Evolutionary conservation across 1,139 yeast species (phyloP).

Genomic region (Yamadazyma atmosphaerica): DNA sequence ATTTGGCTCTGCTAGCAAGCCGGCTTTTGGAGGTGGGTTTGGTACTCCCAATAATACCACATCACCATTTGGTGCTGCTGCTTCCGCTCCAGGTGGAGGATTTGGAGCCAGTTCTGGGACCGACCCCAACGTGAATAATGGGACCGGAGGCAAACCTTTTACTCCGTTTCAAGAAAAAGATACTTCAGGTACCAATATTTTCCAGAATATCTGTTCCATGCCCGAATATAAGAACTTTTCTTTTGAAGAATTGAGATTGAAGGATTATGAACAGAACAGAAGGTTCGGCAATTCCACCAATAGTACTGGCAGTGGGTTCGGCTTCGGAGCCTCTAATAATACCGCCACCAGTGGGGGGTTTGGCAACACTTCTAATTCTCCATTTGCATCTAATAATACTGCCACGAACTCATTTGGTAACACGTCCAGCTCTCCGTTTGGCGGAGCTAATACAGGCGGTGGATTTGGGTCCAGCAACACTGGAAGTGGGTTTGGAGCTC

Average conservation of each 20-base stretch:
- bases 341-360: constrained; percentile 17
- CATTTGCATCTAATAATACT: constrained; percentile 3
- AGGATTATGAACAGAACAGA: constrained; percentile 81
- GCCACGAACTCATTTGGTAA: neutral
- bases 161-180: constrained; percentile 74
- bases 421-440: constrained; percentile 1
- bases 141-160: constrained; percentile 73
- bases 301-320: constrained; percentile 43
- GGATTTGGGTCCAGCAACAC: constrained; percentile 16
- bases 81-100: constrained; percentile 16
- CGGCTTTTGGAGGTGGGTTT: constrained; percentile 26
- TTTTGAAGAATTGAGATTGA: constrained; percentile 83
- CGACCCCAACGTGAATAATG: constrained; percentile 51
- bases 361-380: constrained; percentile 14
- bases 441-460: constrained; percentile 11
- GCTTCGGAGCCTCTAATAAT: constrained; percentile 21
- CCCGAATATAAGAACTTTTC: constrained; percentile 84
- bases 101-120: constrained; percentile 27
- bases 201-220: constrained; percentile 81
- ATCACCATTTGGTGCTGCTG: constrained; percentile 23
- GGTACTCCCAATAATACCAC: constrained; percentile 22
- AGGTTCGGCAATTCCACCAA: constrained; percentile 49
- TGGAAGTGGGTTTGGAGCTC: constrained; percentile 13
- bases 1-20: constrained; percentile 24
- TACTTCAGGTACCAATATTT: constrained; percentile 53